phyloP scores from a whole-genome alignment of 2,329 filamentous ascomycete species.

The Aspergillus neotritici region DNA sequence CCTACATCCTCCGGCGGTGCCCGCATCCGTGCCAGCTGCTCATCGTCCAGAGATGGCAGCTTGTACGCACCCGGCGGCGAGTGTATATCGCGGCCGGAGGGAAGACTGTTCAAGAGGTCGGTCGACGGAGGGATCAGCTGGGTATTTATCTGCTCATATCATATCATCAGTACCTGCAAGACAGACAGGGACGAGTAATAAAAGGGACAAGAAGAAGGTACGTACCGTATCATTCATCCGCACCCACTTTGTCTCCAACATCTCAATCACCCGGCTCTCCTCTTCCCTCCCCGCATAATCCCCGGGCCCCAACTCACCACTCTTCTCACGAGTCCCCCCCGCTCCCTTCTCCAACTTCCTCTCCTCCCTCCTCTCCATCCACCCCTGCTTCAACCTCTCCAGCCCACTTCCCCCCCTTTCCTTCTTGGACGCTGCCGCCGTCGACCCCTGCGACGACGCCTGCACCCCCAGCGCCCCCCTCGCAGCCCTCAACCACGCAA shows the following conservation, averaged over 20 bases:
- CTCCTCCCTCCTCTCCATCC: conserved; percentile 73
- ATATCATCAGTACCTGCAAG: conserved; percentile 3
- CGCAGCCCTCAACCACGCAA: conserved; percentile 80
- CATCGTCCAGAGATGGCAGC: conserved; percentile 59
- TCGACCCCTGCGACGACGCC: conserved; percentile 40
- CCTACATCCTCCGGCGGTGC: conserved; percentile 47
- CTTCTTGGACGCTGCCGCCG: conserved; percentile 12
- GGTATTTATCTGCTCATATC: conserved; percentile 61
- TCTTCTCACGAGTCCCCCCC: conserved; percentile 27
- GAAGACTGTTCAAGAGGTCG: conserved; percentile 70
- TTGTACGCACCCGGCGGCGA: conserved; percentile 59
- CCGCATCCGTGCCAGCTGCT: conserved; percentile 55
- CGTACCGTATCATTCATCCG: conserved; percentile 85
- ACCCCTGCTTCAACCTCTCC: conserved; percentile 63
- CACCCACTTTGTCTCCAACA: conserved; percentile 82
- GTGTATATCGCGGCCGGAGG: conserved; percentile 83
- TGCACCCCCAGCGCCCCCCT: conserved; percentile 66
- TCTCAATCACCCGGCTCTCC: conserved; percentile 77
- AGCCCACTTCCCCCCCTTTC: conserved; percentile 42
- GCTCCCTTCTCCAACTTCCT: conserved; percentile 65
- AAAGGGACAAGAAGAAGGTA: background rate
- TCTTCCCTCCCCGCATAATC: conserved; percentile 78
- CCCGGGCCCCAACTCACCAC: conserved; percentile 45
- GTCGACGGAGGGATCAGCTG: conserved; percentile 68
- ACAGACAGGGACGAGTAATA: background rate